A percentile compares a stretch with the other conserved stretches of the same genome.
phyloP scores from a whole-genome alignment of 129 eudicot genomes.

The Mikania micrantha region DNA sequence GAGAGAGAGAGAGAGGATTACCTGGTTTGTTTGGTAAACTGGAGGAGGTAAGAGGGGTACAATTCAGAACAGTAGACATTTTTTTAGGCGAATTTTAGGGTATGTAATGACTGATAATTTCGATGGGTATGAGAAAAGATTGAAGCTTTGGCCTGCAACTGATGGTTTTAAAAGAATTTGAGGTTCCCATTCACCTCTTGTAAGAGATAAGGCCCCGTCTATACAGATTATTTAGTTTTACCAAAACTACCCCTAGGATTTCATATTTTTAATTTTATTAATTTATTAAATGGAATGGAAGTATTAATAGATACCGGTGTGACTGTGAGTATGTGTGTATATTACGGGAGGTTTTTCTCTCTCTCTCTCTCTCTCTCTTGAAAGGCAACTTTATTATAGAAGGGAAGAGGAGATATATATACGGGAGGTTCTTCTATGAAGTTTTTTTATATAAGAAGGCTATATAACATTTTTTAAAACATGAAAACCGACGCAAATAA shows the following conservation, averaged over 20 bases:
- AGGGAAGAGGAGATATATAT: too few relatives aligned
- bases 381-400: too few relatives aligned
- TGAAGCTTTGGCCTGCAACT: constrained; percentile 12
- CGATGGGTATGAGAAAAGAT: constrained; percentile 11
- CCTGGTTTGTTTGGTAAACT: constrained; percentile 27
- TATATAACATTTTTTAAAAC: too few relatives aligned
- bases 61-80: constrained; percentile 44
- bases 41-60: constrained; percentile 34
- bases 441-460: too few relatives aligned
- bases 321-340: too few relatives aligned
- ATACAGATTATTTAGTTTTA: not conserved
- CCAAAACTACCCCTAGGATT: constrained; percentile 27
- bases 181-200: constrained; percentile 10
- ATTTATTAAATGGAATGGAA: too few relatives aligned
- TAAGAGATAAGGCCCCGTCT: constrained; percentile 27
- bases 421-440: too few relatives aligned
- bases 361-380: too few relatives aligned
- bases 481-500: too few relatives aligned
- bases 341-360: too few relatives aligned
- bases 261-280: not conserved
- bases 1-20: constrained; percentile 13
- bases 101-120: constrained; percentile 3
- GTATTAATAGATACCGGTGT: too few relatives aligned
- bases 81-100: constrained; percentile 7
- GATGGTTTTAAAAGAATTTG: constrained; percentile 7